A percentile compares a stretch with the other conserved stretches of the same genome.
These are phyloP conservation scores for Paxillus ammoniavirescens DNA, from an alignment of 768 basidiomycete genomes.

Conservation along the genomic window DNA sequence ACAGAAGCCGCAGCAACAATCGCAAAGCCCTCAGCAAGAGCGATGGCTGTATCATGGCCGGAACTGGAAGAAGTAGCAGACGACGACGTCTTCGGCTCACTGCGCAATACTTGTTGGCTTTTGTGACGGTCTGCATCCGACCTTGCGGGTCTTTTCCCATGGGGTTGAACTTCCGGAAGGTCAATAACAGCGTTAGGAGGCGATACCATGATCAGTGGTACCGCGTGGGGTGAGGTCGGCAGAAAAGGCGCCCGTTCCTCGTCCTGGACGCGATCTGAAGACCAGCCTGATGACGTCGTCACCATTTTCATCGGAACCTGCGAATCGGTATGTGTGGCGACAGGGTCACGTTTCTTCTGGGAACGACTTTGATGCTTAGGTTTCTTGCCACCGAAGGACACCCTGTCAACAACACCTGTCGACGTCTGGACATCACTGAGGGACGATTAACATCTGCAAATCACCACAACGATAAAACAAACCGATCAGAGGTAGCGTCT, in stretches of 20 bases:
- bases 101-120: neutral
- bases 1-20: neutral
- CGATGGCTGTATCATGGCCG: neutral
- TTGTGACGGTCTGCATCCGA: neutral
- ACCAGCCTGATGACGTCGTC: neutral
- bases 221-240: neutral
- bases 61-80: neutral
- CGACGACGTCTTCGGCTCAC: neutral
- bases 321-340: neutral
- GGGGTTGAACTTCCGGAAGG: neutral
- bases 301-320: neutral
- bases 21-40: neutral
- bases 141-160: neutral
- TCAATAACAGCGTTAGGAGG: neutral
- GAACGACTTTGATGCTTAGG: neutral
- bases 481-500: constrained; percentile 6
- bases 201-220: constrained; percentile 4
- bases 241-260: neutral
- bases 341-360: neutral
- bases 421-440: constrained; percentile 2
- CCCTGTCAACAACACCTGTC: neutral
- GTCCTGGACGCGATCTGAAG: neutral
- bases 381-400: neutral
- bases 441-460: neutral
- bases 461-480: neutral